Percentiles rank a stretch among this genome's conserved stretches.
phyloP scores from a whole-genome alignment of 148 eudicot species.

The Arctostaphylos glauca region DNA sequence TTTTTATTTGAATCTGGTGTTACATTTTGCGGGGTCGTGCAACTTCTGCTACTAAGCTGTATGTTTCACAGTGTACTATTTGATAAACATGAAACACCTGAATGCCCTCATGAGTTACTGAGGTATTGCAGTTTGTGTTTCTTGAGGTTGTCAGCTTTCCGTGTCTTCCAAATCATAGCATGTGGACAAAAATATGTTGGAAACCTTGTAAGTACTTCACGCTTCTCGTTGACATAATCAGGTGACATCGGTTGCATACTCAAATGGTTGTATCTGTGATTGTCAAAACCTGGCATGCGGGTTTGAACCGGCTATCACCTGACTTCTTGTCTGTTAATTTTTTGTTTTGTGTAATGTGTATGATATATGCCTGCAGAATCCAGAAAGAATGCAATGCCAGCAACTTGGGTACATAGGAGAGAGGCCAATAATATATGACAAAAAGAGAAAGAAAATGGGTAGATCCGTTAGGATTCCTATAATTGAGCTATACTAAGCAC shows the following conservation, averaged over 20 bases:
- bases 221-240: not conserved
- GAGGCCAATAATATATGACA: not conserved
- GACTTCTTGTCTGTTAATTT: too few relatives aligned
- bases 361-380: not conserved
- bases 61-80: not conserved
- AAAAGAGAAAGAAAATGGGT: not conserved
- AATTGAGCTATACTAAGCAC: not conserved
- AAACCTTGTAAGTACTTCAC: not conserved
- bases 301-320: too few relatives aligned
- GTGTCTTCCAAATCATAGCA: not conserved
- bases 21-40: not conserved
- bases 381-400: not conserved
- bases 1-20: not conserved
- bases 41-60: not conserved
- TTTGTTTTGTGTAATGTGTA: too few relatives aligned
- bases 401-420: not conserved
- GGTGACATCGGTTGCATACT: not conserved
- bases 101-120: not conserved
- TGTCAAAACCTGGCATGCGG: too few relatives aligned
- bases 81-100: not conserved
- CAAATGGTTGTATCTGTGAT: not conserved
- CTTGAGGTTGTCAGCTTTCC: not conserved
- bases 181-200: not conserved
- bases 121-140: not conserved
- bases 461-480: not conserved